Conservation (phyloP, 441 rosid genomes). For the Gossypium davidsonii region DNA sequence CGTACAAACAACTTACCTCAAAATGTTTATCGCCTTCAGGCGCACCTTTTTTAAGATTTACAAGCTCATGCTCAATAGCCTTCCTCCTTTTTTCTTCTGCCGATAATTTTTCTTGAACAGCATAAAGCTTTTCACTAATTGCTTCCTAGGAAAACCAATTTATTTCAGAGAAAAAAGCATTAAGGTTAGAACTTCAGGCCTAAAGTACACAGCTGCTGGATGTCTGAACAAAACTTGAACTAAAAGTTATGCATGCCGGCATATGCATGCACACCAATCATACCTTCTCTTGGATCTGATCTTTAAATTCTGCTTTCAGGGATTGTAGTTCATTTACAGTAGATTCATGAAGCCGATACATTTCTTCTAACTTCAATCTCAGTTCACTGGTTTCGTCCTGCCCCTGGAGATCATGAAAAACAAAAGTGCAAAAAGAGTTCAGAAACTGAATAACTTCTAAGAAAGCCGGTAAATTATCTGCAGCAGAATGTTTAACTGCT, state of each 20-base stretch:
- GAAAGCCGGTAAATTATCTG: not conserved
- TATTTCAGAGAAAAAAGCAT: not conserved
- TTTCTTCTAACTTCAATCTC: slow-evolving; percentile 44
- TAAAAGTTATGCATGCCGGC: not conserved
- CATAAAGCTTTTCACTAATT: slow-evolving; percentile 53
- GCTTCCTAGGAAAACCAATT: slow-evolving; percentile 42
- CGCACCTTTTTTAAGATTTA: slow-evolving; percentile 49
- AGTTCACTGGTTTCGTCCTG: slow-evolving; percentile 45
- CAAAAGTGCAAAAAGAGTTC: not conserved
- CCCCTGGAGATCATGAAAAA: slow-evolving; percentile 39
- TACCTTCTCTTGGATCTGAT: slow-evolving; percentile 64
- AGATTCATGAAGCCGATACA: slow-evolving; percentile 43
- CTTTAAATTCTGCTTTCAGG: slow-evolving; percentile 47
- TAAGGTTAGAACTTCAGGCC: not conserved
- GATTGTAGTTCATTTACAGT: slow-evolving; percentile 51
- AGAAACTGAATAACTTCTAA: not conserved
- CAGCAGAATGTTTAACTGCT: not conserved
- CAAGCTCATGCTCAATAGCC: slow-evolving; percentile 55
- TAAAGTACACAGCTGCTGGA: not conserved
- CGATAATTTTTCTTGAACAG: slow-evolving; percentile 48
- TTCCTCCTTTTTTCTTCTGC: slow-evolving; percentile 70
- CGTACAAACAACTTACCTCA: slow-evolving; percentile 36
- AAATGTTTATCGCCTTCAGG: slow-evolving; percentile 49
- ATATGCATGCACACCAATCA: slow-evolving; percentile 8
- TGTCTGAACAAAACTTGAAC: not conserved